Evolutionary conservation across 768 basidiomycete species (phyloP).

Genomic region (Filobasidium wieringae): DNA sequence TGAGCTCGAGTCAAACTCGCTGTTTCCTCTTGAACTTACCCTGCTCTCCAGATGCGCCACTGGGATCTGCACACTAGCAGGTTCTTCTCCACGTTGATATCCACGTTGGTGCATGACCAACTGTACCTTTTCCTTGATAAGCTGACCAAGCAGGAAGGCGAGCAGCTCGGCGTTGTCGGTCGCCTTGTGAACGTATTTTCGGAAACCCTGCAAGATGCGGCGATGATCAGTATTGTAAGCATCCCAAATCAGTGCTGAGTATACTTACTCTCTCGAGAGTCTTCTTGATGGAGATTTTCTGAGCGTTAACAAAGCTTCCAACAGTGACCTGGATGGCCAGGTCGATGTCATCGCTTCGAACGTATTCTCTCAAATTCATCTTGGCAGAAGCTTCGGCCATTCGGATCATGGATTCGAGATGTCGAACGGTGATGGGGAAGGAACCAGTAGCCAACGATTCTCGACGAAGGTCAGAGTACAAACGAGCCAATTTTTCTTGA

Average conservation of each 20-base stretch:
- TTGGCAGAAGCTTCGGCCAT: constrained; percentile 98
- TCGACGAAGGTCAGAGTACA: constrained; percentile 88
- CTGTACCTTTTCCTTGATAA: constrained; percentile 85
- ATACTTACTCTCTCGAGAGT: constrained; percentile 75
- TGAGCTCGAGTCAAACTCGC: neutral
- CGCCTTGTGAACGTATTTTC: constrained; percentile 92
- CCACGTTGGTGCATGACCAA: constrained; percentile 52
- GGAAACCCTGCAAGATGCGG: constrained; percentile 63
- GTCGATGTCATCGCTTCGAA: constrained; percentile 90
- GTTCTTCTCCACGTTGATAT: constrained; percentile 51
- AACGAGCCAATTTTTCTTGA: constrained; percentile 82
- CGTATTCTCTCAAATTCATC: constrained; percentile 94
- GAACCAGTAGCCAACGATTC: constrained; percentile 97
- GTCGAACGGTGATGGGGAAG: constrained; percentile 94
- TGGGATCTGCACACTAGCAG: constrained; percentile 63
- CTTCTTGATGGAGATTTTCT: constrained; percentile 98
- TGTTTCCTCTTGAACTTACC: constrained; percentile 44
- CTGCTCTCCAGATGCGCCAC: constrained; percentile 73
- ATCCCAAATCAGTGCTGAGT: neutral
- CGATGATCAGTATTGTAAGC: neutral
- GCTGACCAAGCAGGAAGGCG: constrained; percentile 81
- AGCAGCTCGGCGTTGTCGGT: constrained; percentile 92
- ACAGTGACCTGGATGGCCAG: constrained; percentile 92
- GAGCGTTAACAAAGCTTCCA: constrained; percentile 86
- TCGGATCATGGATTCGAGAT: constrained; percentile 96